Evolutionary conservation across 2,329 filamentous ascomycete species (phyloP).

Genomic region (Thelonectria discophora): DNA sequence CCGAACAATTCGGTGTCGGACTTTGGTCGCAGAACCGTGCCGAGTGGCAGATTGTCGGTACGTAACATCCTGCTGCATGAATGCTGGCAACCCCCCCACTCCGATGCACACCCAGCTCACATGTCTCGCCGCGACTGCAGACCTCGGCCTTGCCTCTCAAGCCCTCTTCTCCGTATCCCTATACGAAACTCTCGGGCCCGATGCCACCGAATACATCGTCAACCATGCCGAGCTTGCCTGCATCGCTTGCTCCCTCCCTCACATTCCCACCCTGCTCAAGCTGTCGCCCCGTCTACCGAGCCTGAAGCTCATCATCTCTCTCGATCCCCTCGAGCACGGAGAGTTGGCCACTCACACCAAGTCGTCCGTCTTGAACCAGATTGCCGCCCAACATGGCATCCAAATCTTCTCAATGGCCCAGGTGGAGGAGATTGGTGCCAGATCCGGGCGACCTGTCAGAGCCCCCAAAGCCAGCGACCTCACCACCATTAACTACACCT

Average conservation of each 20-base stretch:
- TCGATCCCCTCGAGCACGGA: constrained; percentile 83
- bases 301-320: constrained; percentile 86
- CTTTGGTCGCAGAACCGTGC: constrained; percentile 87
- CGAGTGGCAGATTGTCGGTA: constrained; percentile 86
- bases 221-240: constrained; percentile 83
- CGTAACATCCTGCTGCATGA: constrained; percentile 24
- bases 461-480: constrained; percentile 78
- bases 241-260: constrained; percentile 80
- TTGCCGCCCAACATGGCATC: constrained; percentile 79
- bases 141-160: constrained; percentile 88
- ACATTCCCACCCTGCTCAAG: constrained; percentile 84
- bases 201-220: constrained; percentile 94
- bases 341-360: constrained; percentile 84
- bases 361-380: constrained; percentile 75
- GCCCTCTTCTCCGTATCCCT: constrained; percentile 89
- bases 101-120: constrained; percentile 16
- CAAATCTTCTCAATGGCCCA: constrained; percentile 80
- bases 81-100: constrained; percentile 1
- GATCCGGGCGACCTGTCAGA: constrained; percentile 74
- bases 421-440: constrained; percentile 82
- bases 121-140: constrained; percentile 52
- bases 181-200: constrained; percentile 93
- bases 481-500: constrained; percentile 92
- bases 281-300: constrained; percentile 78
- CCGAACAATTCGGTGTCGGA: constrained; percentile 76